Conservation (phyloP, 2,329 filamentous ascomycete genomes). For the Talaromyces sp. region DNA sequence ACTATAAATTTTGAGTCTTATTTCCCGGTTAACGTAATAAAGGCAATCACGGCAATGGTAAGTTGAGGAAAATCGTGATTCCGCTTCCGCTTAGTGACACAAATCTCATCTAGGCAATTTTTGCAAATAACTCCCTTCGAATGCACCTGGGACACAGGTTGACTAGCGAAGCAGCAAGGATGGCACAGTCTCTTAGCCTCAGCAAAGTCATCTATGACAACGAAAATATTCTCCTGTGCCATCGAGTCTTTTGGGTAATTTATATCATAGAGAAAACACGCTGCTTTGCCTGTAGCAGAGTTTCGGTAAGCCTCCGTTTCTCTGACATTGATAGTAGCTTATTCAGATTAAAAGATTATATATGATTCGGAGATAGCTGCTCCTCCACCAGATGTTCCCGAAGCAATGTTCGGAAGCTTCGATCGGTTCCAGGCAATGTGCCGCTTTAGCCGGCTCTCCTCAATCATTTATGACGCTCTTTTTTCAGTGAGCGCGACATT, state of each 20-base stretch:
- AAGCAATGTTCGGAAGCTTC: constrained; percentile 24
- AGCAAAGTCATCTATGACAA: constrained; percentile 15
- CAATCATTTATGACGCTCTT: constrained; percentile 24
- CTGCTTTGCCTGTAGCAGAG: constrained; percentile 23
- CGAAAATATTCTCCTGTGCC: constrained; percentile 1
- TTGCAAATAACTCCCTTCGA: constrained; percentile 26
- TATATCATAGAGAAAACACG: constrained; percentile 33
- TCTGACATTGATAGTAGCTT: background rate
- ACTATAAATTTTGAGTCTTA: background rate
- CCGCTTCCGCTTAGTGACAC: background rate
- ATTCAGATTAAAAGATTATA: constrained; percentile 19
- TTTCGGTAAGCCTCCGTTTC: constrained; percentile 21
- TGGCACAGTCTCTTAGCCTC: constrained; percentile 24
- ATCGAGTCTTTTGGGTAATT: constrained; percentile 34
- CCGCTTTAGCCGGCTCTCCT: constrained; percentile 24
- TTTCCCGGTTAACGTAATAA: background rate
- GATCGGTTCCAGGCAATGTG: constrained; percentile 29
- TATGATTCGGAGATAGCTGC: constrained; percentile 32
- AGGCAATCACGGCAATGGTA: constrained; percentile 24
- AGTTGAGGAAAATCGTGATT: background rate
- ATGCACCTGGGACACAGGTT: constrained; percentile 24
- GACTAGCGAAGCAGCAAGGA: constrained; percentile 25
- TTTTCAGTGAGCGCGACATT: constrained; percentile 28
- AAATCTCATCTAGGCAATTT: constrained; percentile 23
- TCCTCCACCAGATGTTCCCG: constrained; percentile 26